A percentile compares a stretch with the other conserved stretches of the same genome.
Evolutionary conservation across 2,329 filamentous ascomycete genomes (phyloP).

Genomic region (Leptographium lundbergii): DNA sequence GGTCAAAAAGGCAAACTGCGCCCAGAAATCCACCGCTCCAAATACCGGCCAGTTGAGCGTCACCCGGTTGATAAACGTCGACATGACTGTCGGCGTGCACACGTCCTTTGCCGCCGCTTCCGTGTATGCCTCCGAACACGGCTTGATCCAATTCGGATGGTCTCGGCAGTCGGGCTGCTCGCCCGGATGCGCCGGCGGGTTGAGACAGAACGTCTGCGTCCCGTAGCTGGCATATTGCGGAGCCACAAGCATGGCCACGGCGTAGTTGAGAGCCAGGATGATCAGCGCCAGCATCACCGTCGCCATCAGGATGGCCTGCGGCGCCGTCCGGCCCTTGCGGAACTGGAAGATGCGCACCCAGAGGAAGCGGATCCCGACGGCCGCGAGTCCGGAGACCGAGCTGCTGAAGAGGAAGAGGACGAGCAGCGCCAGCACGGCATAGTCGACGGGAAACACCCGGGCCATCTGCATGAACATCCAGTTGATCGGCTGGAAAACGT

Average conservation of each 20-base stretch:
- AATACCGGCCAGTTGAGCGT: conserved; percentile 94
- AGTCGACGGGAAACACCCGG: conserved; percentile 81
- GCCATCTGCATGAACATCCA: conserved; percentile 74
- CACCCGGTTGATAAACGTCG: conserved; percentile 84
- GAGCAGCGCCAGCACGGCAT: conserved; percentile 73
- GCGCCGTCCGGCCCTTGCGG: conserved; percentile 74
- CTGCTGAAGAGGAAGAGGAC: conserved; percentile 80
- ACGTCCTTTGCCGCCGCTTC: conserved; percentile 62
- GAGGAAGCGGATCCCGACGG: conserved; percentile 85
- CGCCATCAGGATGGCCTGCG: conserved; percentile 81
- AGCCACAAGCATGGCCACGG: conserved; percentile 83
- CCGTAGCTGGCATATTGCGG: conserved; percentile 93
- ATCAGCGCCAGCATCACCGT: conserved; percentile 86
- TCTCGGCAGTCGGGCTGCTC: conserved; percentile 64
- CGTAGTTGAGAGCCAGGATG: conserved; percentile 84
- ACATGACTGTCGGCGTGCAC: conserved; percentile 84
- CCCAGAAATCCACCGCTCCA: conserved; percentile 87
- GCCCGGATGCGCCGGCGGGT: conserved; percentile 47
- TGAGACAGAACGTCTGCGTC: conserved; percentile 85
- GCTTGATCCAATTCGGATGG: conserved; percentile 57
- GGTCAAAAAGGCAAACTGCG: conserved; percentile 80
- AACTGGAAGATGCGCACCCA: conserved; percentile 93
- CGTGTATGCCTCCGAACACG: conserved; percentile 67
- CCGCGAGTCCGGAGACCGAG: conserved; percentile 74
- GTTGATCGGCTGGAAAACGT: conserved; percentile 92